Evolutionary conservation across 345 rosid species (phyloP).

Genomic region (Populus ilicifolia): DNA sequence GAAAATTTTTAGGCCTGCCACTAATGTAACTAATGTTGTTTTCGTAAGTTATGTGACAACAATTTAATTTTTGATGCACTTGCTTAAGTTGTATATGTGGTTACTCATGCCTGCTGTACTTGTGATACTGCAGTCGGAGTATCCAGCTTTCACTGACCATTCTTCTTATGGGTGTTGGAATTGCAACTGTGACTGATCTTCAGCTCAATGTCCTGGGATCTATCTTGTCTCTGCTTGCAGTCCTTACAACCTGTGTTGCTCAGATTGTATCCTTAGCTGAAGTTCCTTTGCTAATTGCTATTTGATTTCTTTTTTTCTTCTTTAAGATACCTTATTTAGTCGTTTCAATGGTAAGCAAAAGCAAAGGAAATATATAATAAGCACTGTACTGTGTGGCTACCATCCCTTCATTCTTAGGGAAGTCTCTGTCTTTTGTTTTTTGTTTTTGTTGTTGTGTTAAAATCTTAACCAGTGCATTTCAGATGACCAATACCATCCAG

Average conservation of each 20-base stretch:
- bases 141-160: constrained; percentile 73
- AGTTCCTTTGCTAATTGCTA: constrained; percentile 12
- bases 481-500: constrained; percentile 99
- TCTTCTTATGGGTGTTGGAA: constrained; percentile 98
- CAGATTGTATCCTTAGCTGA: constrained; percentile 87
- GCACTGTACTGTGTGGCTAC: background rate
- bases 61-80: background rate
- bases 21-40: background rate
- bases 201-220: constrained; percentile 96
- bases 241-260: constrained; percentile 93
- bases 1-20: background rate
- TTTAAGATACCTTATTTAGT: background rate
- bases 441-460: constrained; percentile 11
- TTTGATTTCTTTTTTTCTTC: constrained; percentile 5
- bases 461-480: constrained; percentile 48
- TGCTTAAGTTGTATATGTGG: background rate
- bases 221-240: constrained; percentile 82
- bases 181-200: constrained; percentile 98
- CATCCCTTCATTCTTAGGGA: constrained; percentile 1
- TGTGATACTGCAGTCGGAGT: constrained; percentile 60
- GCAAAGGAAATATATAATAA: background rate
- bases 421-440: background rate
- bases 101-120: constrained; percentile 16
- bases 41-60: background rate
- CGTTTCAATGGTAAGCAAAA: constrained; percentile 3